These are phyloP conservation scores for Butyriboletus loyo DNA, from an alignment of 768 basidiomycete species.

Conservation along the genomic window DNA sequence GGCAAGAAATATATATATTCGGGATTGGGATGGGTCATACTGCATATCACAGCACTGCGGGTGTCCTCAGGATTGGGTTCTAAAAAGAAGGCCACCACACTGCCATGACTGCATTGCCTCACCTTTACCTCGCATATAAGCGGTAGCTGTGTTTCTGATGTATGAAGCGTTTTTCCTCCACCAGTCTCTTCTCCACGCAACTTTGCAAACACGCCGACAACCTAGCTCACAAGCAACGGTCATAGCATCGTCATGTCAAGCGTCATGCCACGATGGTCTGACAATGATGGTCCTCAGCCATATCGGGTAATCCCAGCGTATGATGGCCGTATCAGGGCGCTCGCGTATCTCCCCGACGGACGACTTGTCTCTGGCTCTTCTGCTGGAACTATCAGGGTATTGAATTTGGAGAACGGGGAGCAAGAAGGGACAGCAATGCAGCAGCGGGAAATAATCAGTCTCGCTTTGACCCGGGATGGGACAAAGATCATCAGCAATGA, in stretches of 20 bases:
- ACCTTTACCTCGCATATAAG: too few species aligned
- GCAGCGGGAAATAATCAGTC: rapidly evolving
- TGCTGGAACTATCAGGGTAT: background rate
- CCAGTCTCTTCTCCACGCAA: background rate
- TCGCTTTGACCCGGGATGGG: constrained; percentile 2
- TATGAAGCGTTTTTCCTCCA: background rate
- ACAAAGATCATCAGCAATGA: constrained; percentile 1
- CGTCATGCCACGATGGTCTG: background rate
- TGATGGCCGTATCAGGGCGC: rapidly evolving
- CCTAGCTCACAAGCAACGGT: background rate
- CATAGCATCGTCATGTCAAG: background rate
- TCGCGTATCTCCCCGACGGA: constrained; percentile 9
- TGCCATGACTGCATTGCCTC: too few species aligned
- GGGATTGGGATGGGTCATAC: too few species aligned
- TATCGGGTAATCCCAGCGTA: background rate
- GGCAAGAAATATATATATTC: too few species aligned
- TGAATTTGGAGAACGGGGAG: background rate
- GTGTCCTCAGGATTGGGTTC: too few species aligned
- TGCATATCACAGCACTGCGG: too few species aligned
- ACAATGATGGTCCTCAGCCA: background rate
- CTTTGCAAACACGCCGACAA: background rate
- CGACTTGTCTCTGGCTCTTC: background rate
- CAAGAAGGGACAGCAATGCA: background rate
- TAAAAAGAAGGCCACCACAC: too few species aligned
- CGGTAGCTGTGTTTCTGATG: too few species aligned